A percentile compares a stretch with the other conserved stretches of the same genome.
Evolutionary conservation across 106 monocot genomes (phyloP).

Genomic region (Apostasia ramifera): DNA sequence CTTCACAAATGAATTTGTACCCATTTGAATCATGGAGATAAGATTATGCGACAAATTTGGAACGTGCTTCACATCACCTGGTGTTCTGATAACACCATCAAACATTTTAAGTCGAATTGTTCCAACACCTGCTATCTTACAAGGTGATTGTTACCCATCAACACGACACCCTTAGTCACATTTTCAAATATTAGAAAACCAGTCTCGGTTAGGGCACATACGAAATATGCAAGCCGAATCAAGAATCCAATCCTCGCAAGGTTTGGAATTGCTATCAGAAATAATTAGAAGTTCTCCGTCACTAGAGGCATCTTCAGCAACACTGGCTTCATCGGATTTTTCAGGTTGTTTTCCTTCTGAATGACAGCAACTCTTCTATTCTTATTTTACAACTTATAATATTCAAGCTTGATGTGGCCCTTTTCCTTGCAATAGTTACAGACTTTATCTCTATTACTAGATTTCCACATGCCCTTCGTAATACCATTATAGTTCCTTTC

Average conservation of each 20-base stretch:
- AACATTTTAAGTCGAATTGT: slow-evolving; percentile 2
- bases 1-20: neutral
- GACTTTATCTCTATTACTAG: neutral
- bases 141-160: slow-evolving; percentile 7
- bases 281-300: neutral
- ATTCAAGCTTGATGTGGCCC: neutral
- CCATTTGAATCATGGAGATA: neutral
- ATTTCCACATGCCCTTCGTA: neutral
- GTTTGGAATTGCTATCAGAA: neutral
- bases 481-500: neutral
- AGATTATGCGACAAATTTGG: slow-evolving; percentile 5
- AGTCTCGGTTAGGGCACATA: slow-evolving; percentile 7
- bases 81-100: slow-evolving; percentile 4
- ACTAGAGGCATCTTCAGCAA: neutral
- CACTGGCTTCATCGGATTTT: neutral
- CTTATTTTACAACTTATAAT: neutral
- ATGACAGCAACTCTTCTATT: neutral
- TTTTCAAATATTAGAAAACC: neutral
- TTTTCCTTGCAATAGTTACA: neutral
- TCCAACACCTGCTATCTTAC: neutral
- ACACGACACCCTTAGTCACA: neutral
- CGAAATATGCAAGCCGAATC: neutral
- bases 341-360: neutral
- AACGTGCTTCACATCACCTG: neutral
- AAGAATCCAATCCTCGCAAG: neutral